These are phyloP conservation scores for Hirsutella rhossiliensis DNA, from an alignment of 2,329 filamentous ascomycete species.

Conservation along the genomic window DNA sequence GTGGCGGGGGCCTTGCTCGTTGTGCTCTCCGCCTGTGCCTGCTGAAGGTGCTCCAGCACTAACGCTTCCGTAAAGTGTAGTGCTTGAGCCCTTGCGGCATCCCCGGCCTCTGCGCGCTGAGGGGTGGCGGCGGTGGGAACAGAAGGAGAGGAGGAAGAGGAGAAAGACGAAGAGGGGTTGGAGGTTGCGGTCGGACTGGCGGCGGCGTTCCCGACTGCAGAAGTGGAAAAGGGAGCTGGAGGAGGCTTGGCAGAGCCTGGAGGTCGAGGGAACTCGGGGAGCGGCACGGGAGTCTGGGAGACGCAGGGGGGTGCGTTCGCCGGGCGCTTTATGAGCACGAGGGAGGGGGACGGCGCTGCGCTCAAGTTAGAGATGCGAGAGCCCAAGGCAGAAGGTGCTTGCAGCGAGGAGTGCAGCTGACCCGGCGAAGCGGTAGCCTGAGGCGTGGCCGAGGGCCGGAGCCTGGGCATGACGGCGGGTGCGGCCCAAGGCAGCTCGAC, in stretches of 20 bases:
- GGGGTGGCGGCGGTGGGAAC: too few species aligned
- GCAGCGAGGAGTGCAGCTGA: background rate
- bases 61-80: constrained; percentile 11
- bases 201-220: background rate
- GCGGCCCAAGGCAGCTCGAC: background rate
- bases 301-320: background rate
- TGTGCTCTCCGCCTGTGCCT: background rate
- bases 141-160: too few species aligned
- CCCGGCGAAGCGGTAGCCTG: too few species aligned
- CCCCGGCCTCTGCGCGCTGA: too few species aligned
- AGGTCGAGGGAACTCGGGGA: background rate
- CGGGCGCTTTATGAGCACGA: background rate
- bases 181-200: background rate
- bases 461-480: background rate
- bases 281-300: constrained; percentile 4
- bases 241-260: background rate
- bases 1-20: background rate
- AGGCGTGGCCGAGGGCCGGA: background rate
- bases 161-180: background rate
- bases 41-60: constrained; percentile 4
- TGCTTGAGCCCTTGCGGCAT: constrained; percentile 1
- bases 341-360: background rate
- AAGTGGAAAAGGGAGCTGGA: background rate
- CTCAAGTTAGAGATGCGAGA: background rate
- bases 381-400: background rate